Percentiles rank a stretch among this genome's conserved stretches.
phyloP scores from a whole-genome alignment of 768 basidiomycete genomes.

The Tylopilus rubrobrunneus region DNA sequence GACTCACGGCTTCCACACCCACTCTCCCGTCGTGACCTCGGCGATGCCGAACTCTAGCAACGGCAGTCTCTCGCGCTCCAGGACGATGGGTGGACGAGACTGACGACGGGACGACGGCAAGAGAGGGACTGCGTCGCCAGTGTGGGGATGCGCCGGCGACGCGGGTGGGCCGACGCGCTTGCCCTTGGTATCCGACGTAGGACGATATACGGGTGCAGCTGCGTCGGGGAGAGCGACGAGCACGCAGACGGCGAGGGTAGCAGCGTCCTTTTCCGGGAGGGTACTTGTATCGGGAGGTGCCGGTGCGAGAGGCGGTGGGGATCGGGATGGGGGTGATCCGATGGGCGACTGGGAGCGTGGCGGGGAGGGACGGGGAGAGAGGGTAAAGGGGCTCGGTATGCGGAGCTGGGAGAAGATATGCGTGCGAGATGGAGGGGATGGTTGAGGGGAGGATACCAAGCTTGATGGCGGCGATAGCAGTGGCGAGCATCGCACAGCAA shows the following conservation, averaged over 20 bases:
- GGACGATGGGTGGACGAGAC: neutral
- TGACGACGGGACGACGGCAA: neutral
- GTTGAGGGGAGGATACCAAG: neutral
- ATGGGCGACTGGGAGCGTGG: neutral
- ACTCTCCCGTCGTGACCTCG: conserved; percentile 3
- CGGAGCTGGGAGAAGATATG: conserved; percentile 11
- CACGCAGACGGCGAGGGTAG: conserved; percentile 12
- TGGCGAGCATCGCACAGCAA: conserved; percentile 11
- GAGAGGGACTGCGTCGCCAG: conserved; percentile 1
- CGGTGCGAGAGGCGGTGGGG: neutral
- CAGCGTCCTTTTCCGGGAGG: neutral
- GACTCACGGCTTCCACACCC: neutral
- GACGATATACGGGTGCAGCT: conserved; percentile 1
- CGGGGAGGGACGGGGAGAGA: neutral
- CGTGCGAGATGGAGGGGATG: neutral
- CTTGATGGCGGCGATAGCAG: neutral
- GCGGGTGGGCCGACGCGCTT: conserved; percentile 10
- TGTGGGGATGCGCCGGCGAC: conserved; percentile 1
- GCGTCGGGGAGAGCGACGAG: conserved; percentile 23
- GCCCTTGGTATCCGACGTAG: conserved; percentile 11
- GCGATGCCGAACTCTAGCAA: conserved; percentile 20
- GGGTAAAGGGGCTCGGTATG: neutral
- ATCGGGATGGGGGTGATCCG: neutral
- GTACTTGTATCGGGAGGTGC: neutral
- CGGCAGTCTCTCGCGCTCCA: neutral